Evolutionary conservation across 305 asterid species (phyloP).

Genomic region (Solanum hybrid): DNA sequence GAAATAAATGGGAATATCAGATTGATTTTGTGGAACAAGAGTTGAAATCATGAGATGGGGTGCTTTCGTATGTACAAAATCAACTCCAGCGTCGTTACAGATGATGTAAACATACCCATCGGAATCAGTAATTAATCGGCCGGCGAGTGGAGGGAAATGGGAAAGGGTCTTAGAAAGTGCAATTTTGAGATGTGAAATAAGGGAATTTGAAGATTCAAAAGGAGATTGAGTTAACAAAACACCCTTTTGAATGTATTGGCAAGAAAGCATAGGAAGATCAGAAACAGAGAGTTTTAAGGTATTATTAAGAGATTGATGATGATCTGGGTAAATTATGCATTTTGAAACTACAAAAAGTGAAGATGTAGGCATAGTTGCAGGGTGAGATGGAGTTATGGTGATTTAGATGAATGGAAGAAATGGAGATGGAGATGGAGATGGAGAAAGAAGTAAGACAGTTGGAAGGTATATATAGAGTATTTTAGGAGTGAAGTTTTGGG

Average conservation of each 20-base stretch:
- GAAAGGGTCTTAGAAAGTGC: conserved; percentile 63
- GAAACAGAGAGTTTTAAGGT: conserved; percentile 83
- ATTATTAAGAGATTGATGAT: conserved; percentile 21
- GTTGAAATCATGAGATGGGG: conserved; percentile 21
- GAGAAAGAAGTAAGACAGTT: not conserved
- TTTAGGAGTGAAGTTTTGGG: not conserved
- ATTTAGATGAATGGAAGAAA: not conserved
- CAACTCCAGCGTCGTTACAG: conserved; percentile 59
- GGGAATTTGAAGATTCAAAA: conserved; percentile 23
- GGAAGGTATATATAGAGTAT: conserved; percentile 11
- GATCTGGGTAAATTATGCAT: conserved; percentile 49
- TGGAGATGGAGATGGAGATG: not conserved
- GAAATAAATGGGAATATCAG: conserved; percentile 44
- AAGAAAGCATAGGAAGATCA: conserved; percentile 96
- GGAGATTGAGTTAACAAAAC: conserved; percentile 54
- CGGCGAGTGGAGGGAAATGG: conserved; percentile 77
- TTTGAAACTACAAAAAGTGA: conserved; percentile 56
- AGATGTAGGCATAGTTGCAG: conserved; percentile 61
- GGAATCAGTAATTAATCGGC: conserved; percentile 50
- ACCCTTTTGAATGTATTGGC: conserved; percentile 90
- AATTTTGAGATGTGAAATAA: conserved; percentile 46
- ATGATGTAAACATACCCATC: conserved; percentile 51
- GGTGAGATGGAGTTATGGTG: not conserved
- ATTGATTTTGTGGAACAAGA: conserved; percentile 26
- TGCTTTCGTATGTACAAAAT: conserved; percentile 59